Conservation (phyloP, 1,139 yeast species). For the Suhomyces taliae region DNA sequence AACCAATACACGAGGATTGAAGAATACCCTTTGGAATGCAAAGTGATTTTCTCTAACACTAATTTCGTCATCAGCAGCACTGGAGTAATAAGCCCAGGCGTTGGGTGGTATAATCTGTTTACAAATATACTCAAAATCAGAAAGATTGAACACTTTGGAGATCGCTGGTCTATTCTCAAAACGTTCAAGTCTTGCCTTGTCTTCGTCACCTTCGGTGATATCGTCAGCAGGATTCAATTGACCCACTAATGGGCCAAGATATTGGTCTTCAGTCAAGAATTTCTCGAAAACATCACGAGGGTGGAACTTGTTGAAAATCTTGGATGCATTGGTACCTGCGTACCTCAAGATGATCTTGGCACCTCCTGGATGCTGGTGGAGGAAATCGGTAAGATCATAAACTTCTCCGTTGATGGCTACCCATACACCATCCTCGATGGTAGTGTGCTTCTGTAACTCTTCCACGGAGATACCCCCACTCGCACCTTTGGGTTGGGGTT, state of each 20-base stretch:
- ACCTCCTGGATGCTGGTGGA: slow-evolving; percentile 59
- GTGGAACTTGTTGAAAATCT: slow-evolving; percentile 74
- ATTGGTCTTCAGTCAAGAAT: slow-evolving; percentile 34
- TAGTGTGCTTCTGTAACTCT: slow-evolving; percentile 40
- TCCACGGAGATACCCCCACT: slow-evolving; percentile 18
- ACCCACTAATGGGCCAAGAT: slow-evolving; percentile 25
- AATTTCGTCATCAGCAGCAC: slow-evolving; percentile 92
- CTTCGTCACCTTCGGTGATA: slow-evolving; percentile 22
- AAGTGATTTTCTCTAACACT: slow-evolving; percentile 85
- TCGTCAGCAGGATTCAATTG: slow-evolving; percentile 13
- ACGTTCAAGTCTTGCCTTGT: slow-evolving; percentile 26
- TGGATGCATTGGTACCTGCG: slow-evolving; percentile 60
- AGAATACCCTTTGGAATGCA: slow-evolving; percentile 83
- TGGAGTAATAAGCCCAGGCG: slow-evolving; percentile 91
- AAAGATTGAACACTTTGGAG: slow-evolving; percentile 36
- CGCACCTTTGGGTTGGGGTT: neutral
- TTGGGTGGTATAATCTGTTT: slow-evolving; percentile 70
- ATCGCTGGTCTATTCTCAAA: slow-evolving; percentile 29
- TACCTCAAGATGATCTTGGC: slow-evolving; percentile 49
- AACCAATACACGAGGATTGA: slow-evolving; percentile 79
- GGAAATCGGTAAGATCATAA: slow-evolving; percentile 50
- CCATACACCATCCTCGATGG: slow-evolving; percentile 48
- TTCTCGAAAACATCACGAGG: slow-evolving; percentile 71
- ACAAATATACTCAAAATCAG: slow-evolving; percentile 64
- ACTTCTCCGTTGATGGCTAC: slow-evolving; percentile 53